A percentile compares a stretch with the other conserved stretches of the same genome.
Conservation (phyloP, 441 rosid genomes). For the Bruguiera hainesii region DNA sequence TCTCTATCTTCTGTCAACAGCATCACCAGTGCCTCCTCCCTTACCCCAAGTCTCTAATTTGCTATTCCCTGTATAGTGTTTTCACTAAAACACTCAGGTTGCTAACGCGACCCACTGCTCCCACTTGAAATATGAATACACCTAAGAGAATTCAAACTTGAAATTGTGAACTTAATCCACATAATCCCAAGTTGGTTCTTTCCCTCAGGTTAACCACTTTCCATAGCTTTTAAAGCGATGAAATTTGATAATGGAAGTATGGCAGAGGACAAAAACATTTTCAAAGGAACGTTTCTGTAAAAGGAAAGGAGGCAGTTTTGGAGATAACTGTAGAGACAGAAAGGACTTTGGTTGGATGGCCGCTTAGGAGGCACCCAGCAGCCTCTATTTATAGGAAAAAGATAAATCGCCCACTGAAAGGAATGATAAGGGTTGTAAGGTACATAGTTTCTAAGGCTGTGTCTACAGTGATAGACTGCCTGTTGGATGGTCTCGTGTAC, state of each 20-base stretch:
- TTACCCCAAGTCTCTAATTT: neutral
- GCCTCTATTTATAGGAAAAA: conserved; percentile 24
- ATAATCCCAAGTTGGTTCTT: no score
- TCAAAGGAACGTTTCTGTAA: conserved; percentile 19
- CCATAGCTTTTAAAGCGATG: neutral
- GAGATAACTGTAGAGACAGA: conserved; percentile 1
- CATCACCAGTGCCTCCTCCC: conserved; percentile 28
- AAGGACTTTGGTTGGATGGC: conserved; percentile 14
- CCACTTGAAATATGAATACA: no score
- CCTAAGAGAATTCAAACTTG: no score
- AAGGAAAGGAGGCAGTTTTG: conserved; percentile 18
- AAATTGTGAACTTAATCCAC: no score
- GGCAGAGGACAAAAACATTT: no score
- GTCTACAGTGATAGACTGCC: no score
- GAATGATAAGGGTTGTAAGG: neutral
- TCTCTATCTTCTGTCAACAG: conserved; percentile 98
- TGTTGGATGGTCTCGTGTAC: conserved; percentile 5
- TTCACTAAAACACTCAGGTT: neutral
- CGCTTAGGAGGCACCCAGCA: conserved; percentile 7
- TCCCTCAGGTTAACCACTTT: neutral
- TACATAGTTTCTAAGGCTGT: no score
- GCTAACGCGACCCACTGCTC: no score
- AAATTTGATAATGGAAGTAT: neutral
- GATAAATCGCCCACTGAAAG: neutral
- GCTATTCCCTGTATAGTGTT: neutral